These are phyloP conservation scores for Solanum aculeatissimum DNA, from an alignment of 305 asterid species.

Conservation along the genomic window DNA sequence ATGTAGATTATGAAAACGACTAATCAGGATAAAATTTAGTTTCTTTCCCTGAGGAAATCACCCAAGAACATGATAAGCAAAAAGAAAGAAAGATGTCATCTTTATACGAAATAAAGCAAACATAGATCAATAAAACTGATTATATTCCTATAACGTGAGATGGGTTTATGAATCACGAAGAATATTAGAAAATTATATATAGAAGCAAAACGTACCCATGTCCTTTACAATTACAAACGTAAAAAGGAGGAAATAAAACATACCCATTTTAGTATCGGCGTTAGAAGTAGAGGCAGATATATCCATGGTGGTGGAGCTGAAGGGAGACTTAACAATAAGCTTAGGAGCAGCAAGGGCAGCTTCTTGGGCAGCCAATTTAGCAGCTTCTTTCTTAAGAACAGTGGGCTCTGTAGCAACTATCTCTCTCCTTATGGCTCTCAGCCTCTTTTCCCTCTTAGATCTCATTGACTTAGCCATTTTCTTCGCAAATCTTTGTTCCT, in stretches of 20 bases:
- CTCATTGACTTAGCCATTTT: slow-evolving; percentile 84
- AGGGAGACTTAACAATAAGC: slow-evolving; percentile 41
- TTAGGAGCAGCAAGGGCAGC: slow-evolving; percentile 94
- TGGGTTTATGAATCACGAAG: background rate
- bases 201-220: background rate
- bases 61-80: background rate
- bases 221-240: no score
- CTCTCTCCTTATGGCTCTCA: slow-evolving; percentile 81
- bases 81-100: background rate
- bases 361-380: slow-evolving; percentile 71
- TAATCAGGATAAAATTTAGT: background rate
- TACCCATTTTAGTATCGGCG: slow-evolving; percentile 29
- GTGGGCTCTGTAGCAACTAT: slow-evolving; percentile 49
- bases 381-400: slow-evolving; percentile 74
- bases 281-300: slow-evolving; percentile 1
- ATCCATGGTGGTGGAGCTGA: background rate
- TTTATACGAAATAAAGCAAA: background rate
- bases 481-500: background rate
- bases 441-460: slow-evolving; percentile 86
- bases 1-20: background rate
- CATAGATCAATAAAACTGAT: no score
- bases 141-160: background rate
- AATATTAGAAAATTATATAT: background rate
- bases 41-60: background rate
- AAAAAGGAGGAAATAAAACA: background rate